A percentile compares a stretch with the other conserved stretches of the same genome.
These are phyloP conservation scores for Solanum corneliomulleri DNA, from an alignment of 257 asterid species.

Conservation along the genomic window DNA sequence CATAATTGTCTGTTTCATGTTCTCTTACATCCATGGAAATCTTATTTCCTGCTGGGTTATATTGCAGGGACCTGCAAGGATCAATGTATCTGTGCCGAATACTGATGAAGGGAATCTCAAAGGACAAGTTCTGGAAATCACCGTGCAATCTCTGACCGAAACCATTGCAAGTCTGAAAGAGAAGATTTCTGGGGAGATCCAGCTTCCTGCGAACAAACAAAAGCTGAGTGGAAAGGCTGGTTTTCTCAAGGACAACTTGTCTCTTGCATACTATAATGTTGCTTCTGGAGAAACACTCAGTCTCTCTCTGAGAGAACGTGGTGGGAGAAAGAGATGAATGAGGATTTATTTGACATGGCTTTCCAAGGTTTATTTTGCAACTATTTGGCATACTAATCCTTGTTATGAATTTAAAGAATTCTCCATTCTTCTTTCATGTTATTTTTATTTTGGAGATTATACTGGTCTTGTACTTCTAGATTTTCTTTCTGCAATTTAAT, in stretches of 20 bases:
- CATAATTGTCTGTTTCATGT: neutral
- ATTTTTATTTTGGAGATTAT: constrained; percentile 12
- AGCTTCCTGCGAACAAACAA: constrained; percentile 93
- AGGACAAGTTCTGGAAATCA: constrained; percentile 78
- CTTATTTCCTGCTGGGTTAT: constrained; percentile 3
- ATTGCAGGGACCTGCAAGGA: constrained; percentile 71
- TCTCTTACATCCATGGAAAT: neutral
- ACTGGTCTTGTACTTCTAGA: constrained; percentile 17
- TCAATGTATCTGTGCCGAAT: constrained; percentile 66
- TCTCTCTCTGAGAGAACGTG: constrained; percentile 95
- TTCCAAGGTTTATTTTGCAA: constrained; percentile 24
- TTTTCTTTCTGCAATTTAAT: neutral
- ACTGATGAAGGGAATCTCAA: constrained; percentile 85
- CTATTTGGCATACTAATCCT: constrained; percentile 8
- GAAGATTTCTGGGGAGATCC: constrained; percentile 85
- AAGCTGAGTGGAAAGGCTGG: constrained; percentile 98
- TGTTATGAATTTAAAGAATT: constrained; percentile 3
- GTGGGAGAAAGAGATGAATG: constrained; percentile 94
- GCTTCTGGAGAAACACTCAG: constrained; percentile 57
- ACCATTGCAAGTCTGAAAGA: constrained; percentile 81
- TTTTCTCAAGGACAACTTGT: constrained; percentile 86
- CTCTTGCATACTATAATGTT: constrained; percentile 90
- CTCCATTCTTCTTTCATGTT: constrained; percentile 8
- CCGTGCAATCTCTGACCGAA: constrained; percentile 68
- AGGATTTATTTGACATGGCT: constrained; percentile 1